phyloP scores from a whole-genome alignment of 2,329 filamentous ascomycete species.

The Pezizomycotina sp. region DNA sequence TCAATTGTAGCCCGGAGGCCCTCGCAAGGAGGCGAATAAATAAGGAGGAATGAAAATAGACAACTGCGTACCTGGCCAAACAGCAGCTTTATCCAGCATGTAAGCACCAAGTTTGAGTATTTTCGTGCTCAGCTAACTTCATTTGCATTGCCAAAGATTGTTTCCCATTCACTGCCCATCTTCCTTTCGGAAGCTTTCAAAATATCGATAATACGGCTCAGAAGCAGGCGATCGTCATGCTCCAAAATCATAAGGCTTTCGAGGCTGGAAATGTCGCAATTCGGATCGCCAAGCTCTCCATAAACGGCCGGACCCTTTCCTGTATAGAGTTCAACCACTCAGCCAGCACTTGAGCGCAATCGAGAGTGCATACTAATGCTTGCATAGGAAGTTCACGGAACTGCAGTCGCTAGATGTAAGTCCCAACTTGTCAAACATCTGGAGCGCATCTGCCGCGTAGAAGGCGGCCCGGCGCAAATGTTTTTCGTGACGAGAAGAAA shows the following conservation, averaged over 20 bases:
- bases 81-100: conserved; percentile 72
- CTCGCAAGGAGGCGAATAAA: no score
- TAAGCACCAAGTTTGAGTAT: conserved; percentile 69
- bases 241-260: conserved; percentile 81
- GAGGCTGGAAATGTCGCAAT: conserved; percentile 61
- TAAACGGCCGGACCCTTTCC: conserved; percentile 75
- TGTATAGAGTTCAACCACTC: conserved; percentile 91
- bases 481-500: conserved; percentile 59
- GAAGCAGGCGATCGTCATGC: conserved; percentile 73
- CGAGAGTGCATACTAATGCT: conserved; percentile 79
- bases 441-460: conserved; percentile 80
- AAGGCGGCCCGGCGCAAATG: conserved; percentile 88
- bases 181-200: conserved; percentile 62
- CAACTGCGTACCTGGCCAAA: conserved; percentile 64
- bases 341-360: conserved; percentile 82
- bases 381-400: conserved; percentile 72
- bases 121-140: conserved; percentile 75
- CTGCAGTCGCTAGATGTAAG: conserved; percentile 65
- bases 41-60: not conserved
- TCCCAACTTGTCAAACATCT: conserved; percentile 72
- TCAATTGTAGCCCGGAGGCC: no score
- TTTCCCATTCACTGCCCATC: conserved; percentile 36
- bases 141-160: conserved; percentile 31
- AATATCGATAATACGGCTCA: conserved; percentile 68
- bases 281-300: conserved; percentile 73